Conservation (phyloP, 2,329 filamentous ascomycete species). For the Elsinoe fawcettii region DNA sequence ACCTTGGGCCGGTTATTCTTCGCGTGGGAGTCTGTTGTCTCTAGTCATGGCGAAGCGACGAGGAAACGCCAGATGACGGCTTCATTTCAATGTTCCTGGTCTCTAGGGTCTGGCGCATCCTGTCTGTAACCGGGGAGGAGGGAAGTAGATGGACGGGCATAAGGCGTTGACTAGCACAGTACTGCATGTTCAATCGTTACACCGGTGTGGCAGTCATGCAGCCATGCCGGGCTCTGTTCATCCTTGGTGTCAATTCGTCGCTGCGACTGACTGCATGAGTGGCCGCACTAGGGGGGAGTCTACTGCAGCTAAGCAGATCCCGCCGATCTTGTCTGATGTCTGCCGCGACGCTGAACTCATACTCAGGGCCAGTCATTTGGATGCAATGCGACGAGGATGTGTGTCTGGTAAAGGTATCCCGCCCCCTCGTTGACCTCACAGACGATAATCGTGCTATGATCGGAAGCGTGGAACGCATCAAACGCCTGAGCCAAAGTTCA, state of each 20-base stretch:
- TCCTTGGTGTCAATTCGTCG: background rate
- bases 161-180: background rate
- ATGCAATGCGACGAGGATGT: background rate
- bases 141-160: background rate
- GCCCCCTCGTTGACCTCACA: background rate
- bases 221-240: background rate
- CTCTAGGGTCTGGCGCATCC: background rate
- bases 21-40: background rate
- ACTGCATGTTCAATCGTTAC: background rate
- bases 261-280: constrained; percentile 3
- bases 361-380: background rate
- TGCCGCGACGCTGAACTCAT: constrained; percentile 9
- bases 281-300: background rate
- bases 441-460: background rate
- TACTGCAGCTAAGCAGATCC: constrained; percentile 11
- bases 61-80: background rate
- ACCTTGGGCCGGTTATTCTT: background rate
- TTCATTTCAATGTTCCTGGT: background rate
- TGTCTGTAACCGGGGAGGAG: background rate
- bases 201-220: background rate
- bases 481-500: background rate
- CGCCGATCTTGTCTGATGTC: constrained; percentile 1
- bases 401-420: background rate
- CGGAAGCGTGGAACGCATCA: constrained; percentile 9
- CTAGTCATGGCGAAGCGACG: background rate